A percentile compares a stretch with the other conserved stretches of the same genome.
phyloP scores from a whole-genome alignment of 2,329 filamentous ascomycete genomes.

The Rhynchosporium agropyri region DNA sequence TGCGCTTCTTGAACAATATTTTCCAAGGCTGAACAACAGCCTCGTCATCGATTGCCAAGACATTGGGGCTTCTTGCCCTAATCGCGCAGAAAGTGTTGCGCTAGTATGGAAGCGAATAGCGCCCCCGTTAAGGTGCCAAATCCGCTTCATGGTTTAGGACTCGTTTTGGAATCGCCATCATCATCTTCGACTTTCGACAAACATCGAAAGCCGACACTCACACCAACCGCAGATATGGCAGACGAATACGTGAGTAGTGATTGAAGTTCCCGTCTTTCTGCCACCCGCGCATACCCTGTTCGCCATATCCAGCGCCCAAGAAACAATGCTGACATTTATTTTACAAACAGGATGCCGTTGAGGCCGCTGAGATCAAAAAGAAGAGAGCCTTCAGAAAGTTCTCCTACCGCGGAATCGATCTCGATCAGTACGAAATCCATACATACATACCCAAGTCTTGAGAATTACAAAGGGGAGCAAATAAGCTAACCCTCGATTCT shows the following conservation, averaged over 20 bases:
- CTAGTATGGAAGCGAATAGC: constrained; percentile 19
- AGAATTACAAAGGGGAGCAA: constrained; percentile 43
- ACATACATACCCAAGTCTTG: constrained; percentile 32
- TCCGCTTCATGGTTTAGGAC: constrained; percentile 21
- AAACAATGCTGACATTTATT: constrained; percentile 42
- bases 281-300: neutral
- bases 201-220: constrained; percentile 36
- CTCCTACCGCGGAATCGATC: constrained; percentile 98
- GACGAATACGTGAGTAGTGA: constrained; percentile 72
- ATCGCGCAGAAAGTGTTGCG: neutral
- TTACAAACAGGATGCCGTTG: constrained; percentile 79
- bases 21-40: constrained; percentile 10
- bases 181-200: constrained; percentile 39
- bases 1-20: neutral
- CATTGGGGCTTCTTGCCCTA: constrained; percentile 21
- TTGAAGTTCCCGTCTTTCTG: constrained; percentile 19
- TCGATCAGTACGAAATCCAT: constrained; percentile 82
- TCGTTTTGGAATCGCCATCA: constrained; percentile 28
- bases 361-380: constrained; percentile 99
- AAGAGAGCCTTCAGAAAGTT: constrained; percentile 99
- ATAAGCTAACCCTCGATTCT: constrained; percentile 43
- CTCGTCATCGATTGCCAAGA: constrained; percentile 6
- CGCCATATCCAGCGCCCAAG: constrained; percentile 4
- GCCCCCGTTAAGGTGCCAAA: constrained; percentile 27
- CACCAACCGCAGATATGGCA: constrained; percentile 69